A percentile compares a stretch with the other conserved stretches of the same genome.
Conservation (phyloP, 768 basidiomycete species). For the Chiua virens region DNA sequence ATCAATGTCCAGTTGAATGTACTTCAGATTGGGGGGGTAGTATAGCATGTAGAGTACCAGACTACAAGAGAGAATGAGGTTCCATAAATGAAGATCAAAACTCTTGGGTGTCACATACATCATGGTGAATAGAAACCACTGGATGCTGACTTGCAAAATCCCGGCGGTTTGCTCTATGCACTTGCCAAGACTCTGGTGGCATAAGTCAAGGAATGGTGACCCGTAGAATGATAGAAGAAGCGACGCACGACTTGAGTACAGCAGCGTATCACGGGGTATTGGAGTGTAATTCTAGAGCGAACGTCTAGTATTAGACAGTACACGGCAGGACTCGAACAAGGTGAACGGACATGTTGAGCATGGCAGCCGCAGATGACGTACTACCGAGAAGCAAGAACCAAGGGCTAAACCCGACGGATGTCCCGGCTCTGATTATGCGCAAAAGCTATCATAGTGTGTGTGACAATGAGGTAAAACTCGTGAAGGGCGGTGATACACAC, state of each 20-base stretch:
- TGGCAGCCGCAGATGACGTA: constrained; percentile 75
- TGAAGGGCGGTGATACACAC: constrained; percentile 34
- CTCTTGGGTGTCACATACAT: constrained; percentile 59
- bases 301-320: background rate
- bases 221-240: background rate
- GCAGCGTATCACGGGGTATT: constrained; percentile 80
- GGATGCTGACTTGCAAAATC: constrained; percentile 74
- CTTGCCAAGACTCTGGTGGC: constrained; percentile 55
- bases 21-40: constrained; percentile 86
- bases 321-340: background rate
- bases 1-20: constrained; percentile 45
- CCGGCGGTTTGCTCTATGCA: constrained; percentile 84
- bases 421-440: constrained; percentile 73
- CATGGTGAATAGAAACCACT: constrained; percentile 82
- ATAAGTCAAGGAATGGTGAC: background rate
- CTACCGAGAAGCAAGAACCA: constrained; percentile 89
- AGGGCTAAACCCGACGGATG: constrained; percentile 89
- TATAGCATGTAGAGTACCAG: constrained; percentile 90
- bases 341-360: constrained; percentile 74
- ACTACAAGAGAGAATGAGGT: constrained; percentile 39
- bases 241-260: constrained; percentile 71
- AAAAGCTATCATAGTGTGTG: constrained; percentile 52
- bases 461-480: background rate
- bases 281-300: constrained; percentile 68
- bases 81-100: background rate